phyloP scores from a whole-genome alignment of 169 alveolate species.

The Perkinsus marinus region DNA sequence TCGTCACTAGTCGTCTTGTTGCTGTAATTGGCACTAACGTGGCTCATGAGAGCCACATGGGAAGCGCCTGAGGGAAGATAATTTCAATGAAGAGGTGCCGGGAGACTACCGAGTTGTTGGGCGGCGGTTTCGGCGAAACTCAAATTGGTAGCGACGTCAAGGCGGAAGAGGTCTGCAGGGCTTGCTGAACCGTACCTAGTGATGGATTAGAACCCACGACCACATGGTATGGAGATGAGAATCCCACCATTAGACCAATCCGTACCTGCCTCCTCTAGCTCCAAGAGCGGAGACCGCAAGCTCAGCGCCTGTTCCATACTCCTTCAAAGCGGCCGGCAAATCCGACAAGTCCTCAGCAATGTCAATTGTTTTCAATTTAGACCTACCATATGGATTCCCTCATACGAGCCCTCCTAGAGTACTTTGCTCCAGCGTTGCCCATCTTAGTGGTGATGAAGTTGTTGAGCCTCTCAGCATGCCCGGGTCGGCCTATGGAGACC shows the following conservation, averaged over 20 bases:
- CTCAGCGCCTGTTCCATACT: background rate
- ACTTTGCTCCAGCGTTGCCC: background rate
- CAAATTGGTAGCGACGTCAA: background rate
- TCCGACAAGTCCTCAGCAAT: background rate
- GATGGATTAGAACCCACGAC: background rate
- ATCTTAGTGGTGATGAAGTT: background rate
- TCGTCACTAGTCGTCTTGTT: background rate
- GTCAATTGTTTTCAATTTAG: background rate
- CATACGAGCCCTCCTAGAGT: background rate
- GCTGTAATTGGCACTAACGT: background rate
- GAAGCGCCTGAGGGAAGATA: background rate
- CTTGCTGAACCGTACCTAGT: background rate
- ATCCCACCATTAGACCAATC: background rate
- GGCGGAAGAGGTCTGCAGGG: background rate
- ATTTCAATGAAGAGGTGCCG: background rate
- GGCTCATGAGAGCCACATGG: background rate
- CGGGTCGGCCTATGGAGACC: background rate
- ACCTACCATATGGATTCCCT: background rate
- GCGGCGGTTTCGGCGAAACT: background rate
- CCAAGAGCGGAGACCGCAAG: background rate
- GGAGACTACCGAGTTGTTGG: background rate
- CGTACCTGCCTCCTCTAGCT: background rate
- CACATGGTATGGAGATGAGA: background rate
- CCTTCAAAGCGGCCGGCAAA: background rate
- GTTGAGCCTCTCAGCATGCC: background rate